phyloP scores from a whole-genome alignment of 345 rosid species.

The Corchorus capsularis region DNA sequence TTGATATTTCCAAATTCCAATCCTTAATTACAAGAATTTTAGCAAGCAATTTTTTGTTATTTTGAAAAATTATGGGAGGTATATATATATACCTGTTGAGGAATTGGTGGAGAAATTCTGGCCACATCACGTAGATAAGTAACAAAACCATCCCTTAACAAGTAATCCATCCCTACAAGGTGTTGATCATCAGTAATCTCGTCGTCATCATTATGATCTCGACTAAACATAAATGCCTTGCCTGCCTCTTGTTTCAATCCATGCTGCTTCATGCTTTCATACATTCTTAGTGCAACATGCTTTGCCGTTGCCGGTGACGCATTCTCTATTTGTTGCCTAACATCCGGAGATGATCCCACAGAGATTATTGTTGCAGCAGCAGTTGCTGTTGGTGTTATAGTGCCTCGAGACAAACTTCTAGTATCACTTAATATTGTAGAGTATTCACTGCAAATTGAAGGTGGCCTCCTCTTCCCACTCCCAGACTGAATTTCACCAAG shows the following conservation, averaged over 20 bases:
- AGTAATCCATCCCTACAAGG: conserved; percentile 13
- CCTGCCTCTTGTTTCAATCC: conserved; percentile 33
- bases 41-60: too few species aligned
- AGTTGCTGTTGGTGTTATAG: background rate
- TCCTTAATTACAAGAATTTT: too few species aligned
- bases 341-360: conserved; percentile 17
- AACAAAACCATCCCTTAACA: conserved; percentile 38
- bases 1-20: too few species aligned
- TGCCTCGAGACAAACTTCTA: background rate
- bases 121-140: conserved; percentile 36
- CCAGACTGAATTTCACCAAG: background rate
- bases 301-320: conserved; percentile 26
- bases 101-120: conserved; percentile 36
- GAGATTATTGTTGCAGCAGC: background rate
- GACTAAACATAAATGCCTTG: background rate
- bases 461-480: too few species aligned
- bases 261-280: conserved; percentile 38
- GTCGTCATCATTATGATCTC: background rate
- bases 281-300: conserved; percentile 33
- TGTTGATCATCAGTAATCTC: conserved; percentile 13
- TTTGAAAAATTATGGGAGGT: too few species aligned
- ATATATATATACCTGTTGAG: conserved; percentile 40
- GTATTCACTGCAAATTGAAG: background rate
- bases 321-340: conserved; percentile 10
- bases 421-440: background rate